Conservation (phyloP, 1,284 basidiomycete genomes). For the Takashimella tepidaria region DNA sequence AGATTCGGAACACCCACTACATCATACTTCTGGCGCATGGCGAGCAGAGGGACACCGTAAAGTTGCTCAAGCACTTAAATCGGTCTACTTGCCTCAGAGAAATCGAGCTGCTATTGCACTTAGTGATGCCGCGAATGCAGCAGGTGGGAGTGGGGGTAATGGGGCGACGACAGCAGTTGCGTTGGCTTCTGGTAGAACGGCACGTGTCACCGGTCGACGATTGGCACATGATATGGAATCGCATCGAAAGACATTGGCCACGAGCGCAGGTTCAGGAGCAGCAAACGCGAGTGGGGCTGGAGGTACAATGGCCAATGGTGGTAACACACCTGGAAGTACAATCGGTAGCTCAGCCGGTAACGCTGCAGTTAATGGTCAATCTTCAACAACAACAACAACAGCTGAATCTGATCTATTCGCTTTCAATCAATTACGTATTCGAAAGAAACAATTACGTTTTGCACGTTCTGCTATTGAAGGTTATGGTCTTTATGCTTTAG, state of each 20-base stretch:
- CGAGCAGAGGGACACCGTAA: slow-evolving; percentile 93
- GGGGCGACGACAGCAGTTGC: slow-evolving; percentile 19
- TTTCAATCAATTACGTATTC: slow-evolving; percentile 95
- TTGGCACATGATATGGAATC: slow-evolving; percentile 92
- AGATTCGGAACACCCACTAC: slow-evolving; percentile 32
- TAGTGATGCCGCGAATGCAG: slow-evolving; percentile 32
- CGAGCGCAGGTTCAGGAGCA: slow-evolving; percentile 41
- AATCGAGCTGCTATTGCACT: slow-evolving; percentile 52
- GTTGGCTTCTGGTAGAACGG: slow-evolving; percentile 78
- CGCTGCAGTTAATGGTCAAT: neutral
- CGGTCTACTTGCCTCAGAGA: slow-evolving; percentile 66
- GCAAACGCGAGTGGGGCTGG: slow-evolving; percentile 1
- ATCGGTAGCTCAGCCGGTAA: neutral
- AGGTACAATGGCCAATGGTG: neutral
- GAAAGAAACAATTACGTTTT: slow-evolving; percentile 97
- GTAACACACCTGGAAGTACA: neutral
- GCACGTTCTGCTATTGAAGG: slow-evolving; percentile 95
- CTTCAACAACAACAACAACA: slow-evolving; percentile 13
- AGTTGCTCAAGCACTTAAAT: slow-evolving; percentile 87
- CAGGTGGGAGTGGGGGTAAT: slow-evolving; percentile 22
- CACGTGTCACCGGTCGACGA: slow-evolving; percentile 88
- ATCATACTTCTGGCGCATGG: slow-evolving; percentile 32
- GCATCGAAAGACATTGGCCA: slow-evolving; percentile 63
- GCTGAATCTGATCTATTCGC: slow-evolving; percentile 63
- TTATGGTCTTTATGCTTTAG: slow-evolving; percentile 95